phyloP scores from a whole-genome alignment of 805 yeast species.

The Metahyphopichia silvanorum region DNA sequence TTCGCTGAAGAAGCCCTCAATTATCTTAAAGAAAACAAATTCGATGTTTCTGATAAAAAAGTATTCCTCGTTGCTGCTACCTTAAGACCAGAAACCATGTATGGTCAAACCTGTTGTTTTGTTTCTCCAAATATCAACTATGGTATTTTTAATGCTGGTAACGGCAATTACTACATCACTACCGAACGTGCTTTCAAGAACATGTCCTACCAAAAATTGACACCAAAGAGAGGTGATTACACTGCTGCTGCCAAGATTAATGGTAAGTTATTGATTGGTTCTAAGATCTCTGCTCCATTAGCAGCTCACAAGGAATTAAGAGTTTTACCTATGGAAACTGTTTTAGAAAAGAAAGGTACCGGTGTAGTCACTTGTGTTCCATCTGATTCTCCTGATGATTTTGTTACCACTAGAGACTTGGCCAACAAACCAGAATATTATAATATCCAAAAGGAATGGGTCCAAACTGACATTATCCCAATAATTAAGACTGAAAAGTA shows the following conservation, averaged over 20 bases:
- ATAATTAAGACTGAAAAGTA: slow-evolving; percentile 78
- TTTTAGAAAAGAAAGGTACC: slow-evolving; percentile 92
- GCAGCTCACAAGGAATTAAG: slow-evolving; percentile 67
- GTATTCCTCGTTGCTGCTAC: slow-evolving; percentile 92
- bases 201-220: slow-evolving; percentile 92
- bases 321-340: slow-evolving; percentile 96
- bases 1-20: slow-evolving; percentile 57
- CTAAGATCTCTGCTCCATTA: slow-evolving; percentile 82
- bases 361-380: slow-evolving; percentile 99
- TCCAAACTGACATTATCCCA: slow-evolving; percentile 65
- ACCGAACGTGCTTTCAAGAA: slow-evolving; percentile 96
- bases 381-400: slow-evolving; percentile 98
- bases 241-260: slow-evolving; percentile 53
- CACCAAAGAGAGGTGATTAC: slow-evolving; percentile 83
- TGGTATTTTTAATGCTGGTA: slow-evolving; percentile 86
- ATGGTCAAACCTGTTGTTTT: slow-evolving; percentile 97
- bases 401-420: slow-evolving; percentile 78
- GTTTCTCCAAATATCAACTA: slow-evolving; percentile 92
- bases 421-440: slow-evolving; percentile 88
- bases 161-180: slow-evolving; percentile 71
- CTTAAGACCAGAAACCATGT: slow-evolving; percentile 98
- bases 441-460: slow-evolving; percentile 85
- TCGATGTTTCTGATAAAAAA: slow-evolving; percentile 53
- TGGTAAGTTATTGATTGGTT: slow-evolving; percentile 80
- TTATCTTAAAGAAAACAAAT: slow-evolving; percentile 46